Evolutionary conservation across 2,329 filamentous ascomycete species (phyloP).

Genomic region (Diaporthe eres): DNA sequence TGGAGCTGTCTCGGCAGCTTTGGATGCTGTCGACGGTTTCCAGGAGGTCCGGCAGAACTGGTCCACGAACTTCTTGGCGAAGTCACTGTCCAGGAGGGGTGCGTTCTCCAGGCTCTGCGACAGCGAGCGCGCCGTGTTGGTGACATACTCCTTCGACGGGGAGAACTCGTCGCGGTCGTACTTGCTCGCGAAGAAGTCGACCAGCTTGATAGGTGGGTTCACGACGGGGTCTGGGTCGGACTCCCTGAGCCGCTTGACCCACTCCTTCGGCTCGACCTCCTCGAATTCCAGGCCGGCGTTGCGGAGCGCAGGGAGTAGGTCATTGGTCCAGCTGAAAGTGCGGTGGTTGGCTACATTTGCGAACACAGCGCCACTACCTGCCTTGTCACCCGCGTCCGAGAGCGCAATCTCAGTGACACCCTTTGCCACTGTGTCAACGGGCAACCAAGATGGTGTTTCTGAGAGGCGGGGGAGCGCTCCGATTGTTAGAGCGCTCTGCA

Average conservation of each 20-base stretch:
- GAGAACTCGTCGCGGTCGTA: constrained; percentile 63
- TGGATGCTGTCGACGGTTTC: constrained; percentile 51
- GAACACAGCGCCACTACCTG: constrained; percentile 50
- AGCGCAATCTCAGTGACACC: constrained; percentile 56
- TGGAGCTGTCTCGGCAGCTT: constrained; percentile 47
- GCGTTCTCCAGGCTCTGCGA: constrained; percentile 60
- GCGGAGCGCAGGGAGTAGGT: constrained; percentile 64
- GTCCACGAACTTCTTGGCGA: constrained; percentile 56
- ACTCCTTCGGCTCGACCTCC: constrained; percentile 58
- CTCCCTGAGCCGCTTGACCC: constrained; percentile 58
- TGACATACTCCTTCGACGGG: constrained; percentile 57
- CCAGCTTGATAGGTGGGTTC: constrained; percentile 67
- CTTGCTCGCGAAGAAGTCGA: constrained; percentile 66
- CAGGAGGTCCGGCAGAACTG: constrained; percentile 55
- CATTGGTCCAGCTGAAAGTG: constrained; percentile 63
- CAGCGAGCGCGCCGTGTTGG: constrained; percentile 55
- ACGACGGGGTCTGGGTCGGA: constrained; percentile 59
- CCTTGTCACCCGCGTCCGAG: constrained; percentile 39
- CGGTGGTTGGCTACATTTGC: constrained; percentile 64
- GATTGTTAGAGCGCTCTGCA: constrained; percentile 60
- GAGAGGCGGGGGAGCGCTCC: constrained; percentile 60
- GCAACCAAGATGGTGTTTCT: constrained; percentile 61
- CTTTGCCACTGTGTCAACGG: constrained; percentile 60
- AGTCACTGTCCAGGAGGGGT: constrained; percentile 49
- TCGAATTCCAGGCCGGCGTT: constrained; percentile 61